Percentiles rank a stretch among this genome's conserved stretches.
Conservation (phyloP, 441 rosid genomes). For the Eruca vesicaria region DNA sequence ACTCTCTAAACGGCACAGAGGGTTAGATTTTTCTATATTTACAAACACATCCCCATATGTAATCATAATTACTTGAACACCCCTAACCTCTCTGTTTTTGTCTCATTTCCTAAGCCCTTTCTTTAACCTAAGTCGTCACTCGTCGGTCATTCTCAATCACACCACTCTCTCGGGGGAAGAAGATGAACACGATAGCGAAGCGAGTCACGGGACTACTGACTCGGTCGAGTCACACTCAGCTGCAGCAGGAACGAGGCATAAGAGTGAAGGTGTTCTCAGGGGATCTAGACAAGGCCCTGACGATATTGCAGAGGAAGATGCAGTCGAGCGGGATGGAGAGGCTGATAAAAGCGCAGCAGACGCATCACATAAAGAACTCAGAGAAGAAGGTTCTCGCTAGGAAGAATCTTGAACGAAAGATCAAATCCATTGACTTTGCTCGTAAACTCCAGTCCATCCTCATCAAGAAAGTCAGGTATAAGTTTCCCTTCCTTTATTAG, state of each 20-base stretch:
- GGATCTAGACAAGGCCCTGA: conserved; percentile 68
- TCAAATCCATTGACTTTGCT: conserved; percentile 66
- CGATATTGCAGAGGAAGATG: conserved; percentile 73
- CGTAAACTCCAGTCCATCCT: conserved; percentile 81
- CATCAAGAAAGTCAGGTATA: conserved; percentile 84
- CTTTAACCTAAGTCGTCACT: too few relatives aligned
- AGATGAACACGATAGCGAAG: conserved; percentile 59
- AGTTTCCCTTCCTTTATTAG: background rate
- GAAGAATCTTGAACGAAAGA: conserved; percentile 59
- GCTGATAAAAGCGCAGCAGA: conserved; percentile 61
- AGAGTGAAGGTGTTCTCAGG: conserved; percentile 66
- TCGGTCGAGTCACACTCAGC: conserved; percentile 36
- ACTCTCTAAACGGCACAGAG: background rate
- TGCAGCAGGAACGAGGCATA: conserved; percentile 74
- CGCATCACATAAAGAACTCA: conserved; percentile 75
- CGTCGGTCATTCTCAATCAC: too few relatives aligned
- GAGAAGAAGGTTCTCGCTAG: conserved; percentile 87
- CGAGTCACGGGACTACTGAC: conserved; percentile 26
- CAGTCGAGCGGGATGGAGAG: conserved; percentile 82
- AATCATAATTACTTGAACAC: background rate
- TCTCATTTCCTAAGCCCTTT: too few relatives aligned
- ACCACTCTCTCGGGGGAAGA: too few relatives aligned
- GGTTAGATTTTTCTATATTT: background rate
- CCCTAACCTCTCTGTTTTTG: too few relatives aligned
- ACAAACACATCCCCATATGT: background rate